These are phyloP conservation scores for Acer saccharum DNA, from an alignment of 345 rosid genomes.

Conservation along the genomic window DNA sequence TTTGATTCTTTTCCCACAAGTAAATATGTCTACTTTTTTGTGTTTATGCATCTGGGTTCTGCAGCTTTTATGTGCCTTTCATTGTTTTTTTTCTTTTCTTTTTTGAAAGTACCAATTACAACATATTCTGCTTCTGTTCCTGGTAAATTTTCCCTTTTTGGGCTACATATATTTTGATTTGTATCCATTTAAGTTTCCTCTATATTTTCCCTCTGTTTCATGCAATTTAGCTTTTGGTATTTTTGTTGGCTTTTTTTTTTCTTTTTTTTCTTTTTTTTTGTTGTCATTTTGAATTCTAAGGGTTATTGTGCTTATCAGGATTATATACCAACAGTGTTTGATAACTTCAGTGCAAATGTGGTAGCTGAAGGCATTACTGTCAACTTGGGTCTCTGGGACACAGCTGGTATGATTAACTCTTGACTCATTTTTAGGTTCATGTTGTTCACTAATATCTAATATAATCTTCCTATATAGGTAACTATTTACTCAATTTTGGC, in stretches of 20 bases:
- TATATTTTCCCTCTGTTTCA: neutral
- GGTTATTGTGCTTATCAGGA: slow-evolving; percentile 61
- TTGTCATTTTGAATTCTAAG: slow-evolving; percentile 14
- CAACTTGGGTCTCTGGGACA: slow-evolving; percentile 96
- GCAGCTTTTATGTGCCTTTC: slow-evolving; percentile 36
- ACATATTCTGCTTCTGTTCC: slow-evolving; percentile 13
- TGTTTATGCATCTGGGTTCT: slow-evolving; percentile 46
- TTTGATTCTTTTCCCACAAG: neutral
- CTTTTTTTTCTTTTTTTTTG: neutral
- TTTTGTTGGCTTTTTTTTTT: neutral
- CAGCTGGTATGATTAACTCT: slow-evolving; percentile 71
- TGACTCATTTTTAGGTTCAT: slow-evolving; percentile 15
- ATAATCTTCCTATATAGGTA: neutral
- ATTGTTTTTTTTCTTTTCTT: slow-evolving; percentile 13
- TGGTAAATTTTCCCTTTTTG: slow-evolving; percentile 14
- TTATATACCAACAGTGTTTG: slow-evolving; percentile 95
- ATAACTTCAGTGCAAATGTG: slow-evolving; percentile 98
- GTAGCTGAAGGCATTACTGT: slow-evolving; percentile 91
- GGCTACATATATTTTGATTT: neutral
- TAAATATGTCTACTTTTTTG: slow-evolving; percentile 9
- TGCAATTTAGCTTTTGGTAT: neutral
- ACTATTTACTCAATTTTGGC: neutral
- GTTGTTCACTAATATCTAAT: neutral
- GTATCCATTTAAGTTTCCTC: neutral
- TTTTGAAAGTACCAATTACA: neutral